These are phyloP conservation scores for Fraxinus greggii DNA, from an alignment of 305 asterid species.

Conservation along the genomic window DNA sequence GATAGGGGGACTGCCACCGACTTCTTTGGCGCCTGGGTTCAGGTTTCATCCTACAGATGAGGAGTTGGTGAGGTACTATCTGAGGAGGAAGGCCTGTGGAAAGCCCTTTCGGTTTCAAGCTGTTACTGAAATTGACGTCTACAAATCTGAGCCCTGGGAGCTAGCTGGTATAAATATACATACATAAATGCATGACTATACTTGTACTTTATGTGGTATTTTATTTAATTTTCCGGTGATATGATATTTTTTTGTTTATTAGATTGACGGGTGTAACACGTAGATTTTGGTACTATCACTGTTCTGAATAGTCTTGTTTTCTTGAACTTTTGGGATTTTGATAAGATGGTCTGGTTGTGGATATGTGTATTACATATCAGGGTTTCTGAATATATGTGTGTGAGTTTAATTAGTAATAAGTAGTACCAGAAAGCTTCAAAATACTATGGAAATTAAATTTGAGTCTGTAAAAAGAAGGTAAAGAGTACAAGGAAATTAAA, in stretches of 20 bases:
- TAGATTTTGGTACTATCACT: not conserved
- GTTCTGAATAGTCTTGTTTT: not conserved
- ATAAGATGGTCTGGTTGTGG: not conserved
- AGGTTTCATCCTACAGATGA: constrained; percentile 85
- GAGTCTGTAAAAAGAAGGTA: not conserved
- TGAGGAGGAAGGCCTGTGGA: constrained; percentile 66
- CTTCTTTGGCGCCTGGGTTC: constrained; percentile 71
- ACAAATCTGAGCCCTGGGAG: constrained; percentile 57
- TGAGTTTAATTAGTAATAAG: not conserved
- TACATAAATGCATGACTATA: not conserved
- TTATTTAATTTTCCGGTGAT: not conserved
- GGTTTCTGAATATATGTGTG: constrained; percentile 3
- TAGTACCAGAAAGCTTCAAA: not conserved
- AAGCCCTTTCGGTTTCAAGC: constrained; percentile 64
- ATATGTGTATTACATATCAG: not conserved
- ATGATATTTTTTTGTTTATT: not conserved
- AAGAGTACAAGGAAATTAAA: not conserved
- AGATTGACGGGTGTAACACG: not conserved
- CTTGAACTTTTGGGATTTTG: not conserved
- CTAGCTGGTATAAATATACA: constrained; percentile 35
- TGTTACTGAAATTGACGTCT: constrained; percentile 52
- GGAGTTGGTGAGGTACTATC: constrained; percentile 67
- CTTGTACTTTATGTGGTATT: not conserved
- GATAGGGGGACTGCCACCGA: constrained; percentile 44
- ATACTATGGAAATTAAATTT: not conserved